Conservation (phyloP, 768 basidiomycete species). For the Pleurotus pulmonarius region DNA sequence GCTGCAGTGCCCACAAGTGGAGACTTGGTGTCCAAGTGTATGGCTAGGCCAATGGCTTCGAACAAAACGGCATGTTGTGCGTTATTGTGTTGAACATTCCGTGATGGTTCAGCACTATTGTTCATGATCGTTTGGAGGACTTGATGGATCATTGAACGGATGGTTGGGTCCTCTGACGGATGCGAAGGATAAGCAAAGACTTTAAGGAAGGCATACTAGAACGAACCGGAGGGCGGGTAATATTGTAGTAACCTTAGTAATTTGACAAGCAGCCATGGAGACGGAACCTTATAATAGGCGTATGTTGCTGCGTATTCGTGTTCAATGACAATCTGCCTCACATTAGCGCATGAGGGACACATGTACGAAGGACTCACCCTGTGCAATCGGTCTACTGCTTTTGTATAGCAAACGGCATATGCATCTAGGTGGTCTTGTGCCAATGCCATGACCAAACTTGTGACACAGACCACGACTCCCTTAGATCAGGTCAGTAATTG, state of each 20-base stretch:
- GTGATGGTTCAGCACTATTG: slow-evolving; percentile 83
- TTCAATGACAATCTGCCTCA: slow-evolving; percentile 77
- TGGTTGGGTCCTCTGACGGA: slow-evolving; percentile 74
- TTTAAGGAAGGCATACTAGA: not conserved
- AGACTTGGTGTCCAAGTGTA: slow-evolving; percentile 91
- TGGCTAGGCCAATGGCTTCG: slow-evolving; percentile 94
- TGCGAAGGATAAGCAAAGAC: slow-evolving; percentile 2
- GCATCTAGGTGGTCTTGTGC: slow-evolving; percentile 93
- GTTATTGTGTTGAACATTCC: slow-evolving; percentile 98
- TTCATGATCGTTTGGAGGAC: slow-evolving; percentile 90
- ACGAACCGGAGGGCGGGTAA: slow-evolving; percentile 88
- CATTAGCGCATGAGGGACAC: slow-evolving; percentile 1
- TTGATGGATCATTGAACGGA: slow-evolving; percentile 71
- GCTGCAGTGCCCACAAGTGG: slow-evolving; percentile 86
- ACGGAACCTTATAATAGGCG: slow-evolving; percentile 96
- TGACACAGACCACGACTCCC: slow-evolving; percentile 95
- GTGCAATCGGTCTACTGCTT: slow-evolving; percentile 86
- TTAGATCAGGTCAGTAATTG: slow-evolving; percentile 23
- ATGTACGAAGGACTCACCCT: slow-evolving; percentile 46
- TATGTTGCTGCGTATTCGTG: slow-evolving; percentile 87
- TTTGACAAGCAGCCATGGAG: slow-evolving; percentile 97
- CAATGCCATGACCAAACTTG: slow-evolving; percentile 88
- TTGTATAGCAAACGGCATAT: slow-evolving; percentile 89
- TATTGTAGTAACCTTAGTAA: slow-evolving; percentile 90
- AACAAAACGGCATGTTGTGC: slow-evolving; percentile 98